Evolutionary conservation across 75 land plant genomes (phyloP), one percentile per base, ranked within the genome.

Genomic region (Pinus taeda): DNA sequence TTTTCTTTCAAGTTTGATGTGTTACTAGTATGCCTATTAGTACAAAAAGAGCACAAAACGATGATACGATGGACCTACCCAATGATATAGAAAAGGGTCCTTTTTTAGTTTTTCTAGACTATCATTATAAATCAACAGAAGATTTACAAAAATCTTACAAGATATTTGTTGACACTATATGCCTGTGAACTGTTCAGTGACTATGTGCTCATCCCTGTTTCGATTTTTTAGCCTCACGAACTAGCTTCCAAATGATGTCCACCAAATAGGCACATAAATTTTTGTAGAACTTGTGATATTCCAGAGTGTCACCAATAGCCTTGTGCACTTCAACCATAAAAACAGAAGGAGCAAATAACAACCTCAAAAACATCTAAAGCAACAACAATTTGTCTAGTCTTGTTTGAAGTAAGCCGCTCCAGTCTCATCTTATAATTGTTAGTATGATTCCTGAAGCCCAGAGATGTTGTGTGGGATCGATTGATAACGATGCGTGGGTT

Each of bases 231-330:
- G 75, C 30, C 59, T 24, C 33, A 3, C 14, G 83, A 9, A 60
- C 66, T 49, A 90, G 85, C 63, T 86, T 90, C 95, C 93, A 93
- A 20, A 93, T 90, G 5, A 93, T 85, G 60, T 85, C 81, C 29
- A 85, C 88, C 26, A 93, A 65, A 30, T 80, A 81, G 3, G 70
- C 67, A 57, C 88, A 85, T 22, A 93, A 85, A 26, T 74, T 85
- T 81, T 93, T 93, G 85, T 93, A 93, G 53, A 93, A 93, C 93
- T 93, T 37, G 2, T 37, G 39, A 37, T 37, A 37, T 37, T 37
- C 39, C 2, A 37, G 39, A 37, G 39, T 37, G 2, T 37, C 39
- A 37, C 39, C 39, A 37, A 37, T 37, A 5, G 5, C 39, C 39
- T 37, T 37, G 5, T 3, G 2, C 39, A 37, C 39, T 37, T 37